A percentile compares a stretch with the other conserved stretches of the same genome.
These are phyloP conservation scores for Tothia fuscella DNA, from an alignment of 2,329 filamentous ascomycete species.

Conservation along the genomic window DNA sequence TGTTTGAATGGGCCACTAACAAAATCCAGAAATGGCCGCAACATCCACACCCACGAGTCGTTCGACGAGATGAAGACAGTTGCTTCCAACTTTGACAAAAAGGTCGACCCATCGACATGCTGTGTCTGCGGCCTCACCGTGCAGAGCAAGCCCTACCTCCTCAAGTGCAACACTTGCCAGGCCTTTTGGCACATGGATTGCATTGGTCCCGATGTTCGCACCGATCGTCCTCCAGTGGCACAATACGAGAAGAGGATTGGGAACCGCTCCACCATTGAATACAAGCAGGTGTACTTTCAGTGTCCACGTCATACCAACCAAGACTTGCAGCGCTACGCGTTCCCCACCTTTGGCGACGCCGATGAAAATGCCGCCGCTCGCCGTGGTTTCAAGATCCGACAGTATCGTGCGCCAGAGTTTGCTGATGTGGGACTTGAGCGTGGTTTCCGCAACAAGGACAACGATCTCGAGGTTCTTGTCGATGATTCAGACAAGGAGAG, in stretches of 20 bases:
- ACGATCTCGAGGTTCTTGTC: background rate
- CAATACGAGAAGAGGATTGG: conserved; percentile 12
- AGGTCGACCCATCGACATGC: background rate
- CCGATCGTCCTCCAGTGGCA: conserved; percentile 49
- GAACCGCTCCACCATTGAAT: conserved; percentile 30
- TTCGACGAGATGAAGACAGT: conserved; percentile 63
- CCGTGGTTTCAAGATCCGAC: background rate
- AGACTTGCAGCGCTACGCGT: conserved; percentile 41
- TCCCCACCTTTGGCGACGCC: background rate
- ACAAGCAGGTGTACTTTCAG: conserved; percentile 61
- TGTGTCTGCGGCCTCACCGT: conserved; percentile 1
- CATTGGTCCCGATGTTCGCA: conserved; percentile 68
- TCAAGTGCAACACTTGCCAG: conserved; percentile 74
- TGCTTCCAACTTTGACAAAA: conserved; percentile 41
- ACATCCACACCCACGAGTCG: conserved; percentile 34
- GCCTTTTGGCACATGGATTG: conserved; percentile 89
- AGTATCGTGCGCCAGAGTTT: background rate
- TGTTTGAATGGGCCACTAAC: conserved; percentile 18
- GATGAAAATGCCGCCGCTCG: background rate
- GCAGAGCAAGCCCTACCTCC: conserved; percentile 42
- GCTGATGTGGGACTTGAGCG: too few relatives aligned
- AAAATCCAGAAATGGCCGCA: conserved; percentile 23
- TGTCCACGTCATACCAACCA: conserved; percentile 82
- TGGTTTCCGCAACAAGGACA: background rate
- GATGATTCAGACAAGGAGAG: background rate